These are phyloP conservation scores for Scedosporium minutisporum DNA, from an alignment of 2,329 filamentous ascomycete species.

Conservation along the genomic window DNA sequence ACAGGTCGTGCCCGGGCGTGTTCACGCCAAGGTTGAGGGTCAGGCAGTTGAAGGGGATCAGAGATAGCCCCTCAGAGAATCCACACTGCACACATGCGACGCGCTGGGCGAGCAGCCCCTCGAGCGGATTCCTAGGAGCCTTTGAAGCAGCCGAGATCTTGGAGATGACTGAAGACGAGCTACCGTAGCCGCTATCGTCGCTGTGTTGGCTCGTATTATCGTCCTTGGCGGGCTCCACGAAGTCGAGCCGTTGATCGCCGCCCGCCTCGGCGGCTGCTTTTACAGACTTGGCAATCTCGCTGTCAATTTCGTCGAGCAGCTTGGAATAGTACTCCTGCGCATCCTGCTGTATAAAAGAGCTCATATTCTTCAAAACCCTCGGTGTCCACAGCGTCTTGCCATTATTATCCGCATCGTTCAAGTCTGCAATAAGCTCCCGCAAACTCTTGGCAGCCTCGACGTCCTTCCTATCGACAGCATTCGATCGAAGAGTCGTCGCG, in stretches of 20 bases:
- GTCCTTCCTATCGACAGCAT: conserved; percentile 20
- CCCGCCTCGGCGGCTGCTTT: neutral
- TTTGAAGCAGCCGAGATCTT: conserved; percentile 26
- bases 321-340: conserved; percentile 96
- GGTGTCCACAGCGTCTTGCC: conserved; percentile 77
- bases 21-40: conserved; percentile 69
- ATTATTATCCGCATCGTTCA: conserved; percentile 62
- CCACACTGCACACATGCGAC: conserved; percentile 82
- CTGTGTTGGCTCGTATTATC: conserved; percentile 37
- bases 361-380: conserved; percentile 76
- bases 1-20: conserved; percentile 56
- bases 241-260: conserved; percentile 26
- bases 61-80: conserved; percentile 75
- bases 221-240: conserved; percentile 29
- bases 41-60: conserved; percentile 90
- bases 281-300: conserved; percentile 48
- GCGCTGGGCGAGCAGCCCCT: conserved; percentile 78
- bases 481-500: conserved; percentile 26
- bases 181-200: conserved; percentile 49
- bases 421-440: conserved; percentile 54
- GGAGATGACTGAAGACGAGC: conserved; percentile 24
- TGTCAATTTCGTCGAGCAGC: conserved; percentile 74
- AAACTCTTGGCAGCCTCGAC: conserved; percentile 38
- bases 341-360: conserved; percentile 92
- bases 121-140: conserved; percentile 62